These are phyloP conservation scores for Vinca major DNA, from an alignment of 305 asterid species.

Conservation along the genomic window DNA sequence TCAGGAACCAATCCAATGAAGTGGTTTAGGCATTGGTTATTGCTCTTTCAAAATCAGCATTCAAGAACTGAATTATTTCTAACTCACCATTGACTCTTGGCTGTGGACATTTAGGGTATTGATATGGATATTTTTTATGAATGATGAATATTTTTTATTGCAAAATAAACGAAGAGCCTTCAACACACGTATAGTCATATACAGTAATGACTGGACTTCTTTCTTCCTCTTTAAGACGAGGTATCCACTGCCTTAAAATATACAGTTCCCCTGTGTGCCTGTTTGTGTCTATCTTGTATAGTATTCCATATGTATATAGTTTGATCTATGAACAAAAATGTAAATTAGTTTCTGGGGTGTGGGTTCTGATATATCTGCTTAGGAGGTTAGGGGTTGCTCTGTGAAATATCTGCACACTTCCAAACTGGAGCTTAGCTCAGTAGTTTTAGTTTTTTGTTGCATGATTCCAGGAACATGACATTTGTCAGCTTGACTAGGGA, in stretches of 20 bases:
- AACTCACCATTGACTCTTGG: background rate
- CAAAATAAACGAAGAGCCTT: background rate
- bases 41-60: background rate
- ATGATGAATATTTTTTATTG: background rate
- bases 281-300: background rate
- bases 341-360: background rate
- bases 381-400: background rate
- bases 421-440: background rate
- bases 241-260: background rate
- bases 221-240: background rate
- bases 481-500: background rate
- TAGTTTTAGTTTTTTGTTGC: background rate
- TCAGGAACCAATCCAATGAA: background rate
- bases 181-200: no score
- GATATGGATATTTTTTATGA: background rate
- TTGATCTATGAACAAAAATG: background rate
- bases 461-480: background rate
- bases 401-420: background rate
- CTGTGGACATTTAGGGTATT: background rate
- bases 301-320: background rate
- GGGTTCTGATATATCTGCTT: background rate
- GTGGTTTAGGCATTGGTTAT: background rate
- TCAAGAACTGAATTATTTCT: no score
- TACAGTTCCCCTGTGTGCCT: background rate
- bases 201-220: background rate